Conservation (phyloP, 116 monocot genomes). For the Posidonia oceanica region DNA sequence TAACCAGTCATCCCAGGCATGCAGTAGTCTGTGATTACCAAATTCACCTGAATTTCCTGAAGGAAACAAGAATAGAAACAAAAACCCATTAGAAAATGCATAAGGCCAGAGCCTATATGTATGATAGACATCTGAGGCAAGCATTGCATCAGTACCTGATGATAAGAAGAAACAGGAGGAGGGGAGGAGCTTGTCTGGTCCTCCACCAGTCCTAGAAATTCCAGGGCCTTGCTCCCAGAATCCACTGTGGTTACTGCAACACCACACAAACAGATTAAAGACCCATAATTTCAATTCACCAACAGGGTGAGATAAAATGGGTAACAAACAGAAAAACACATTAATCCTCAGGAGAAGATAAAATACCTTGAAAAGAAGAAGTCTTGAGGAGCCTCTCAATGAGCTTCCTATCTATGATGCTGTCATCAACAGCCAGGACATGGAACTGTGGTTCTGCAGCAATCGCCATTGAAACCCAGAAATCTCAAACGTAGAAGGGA, state of each 20-base stretch:
- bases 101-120: background rate
- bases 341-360: too few relatives aligned
- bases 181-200: conserved; percentile 19
- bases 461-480: conserved; percentile 33
- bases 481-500: background rate
- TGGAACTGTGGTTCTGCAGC: conserved; percentile 54
- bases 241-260: conserved; percentile 73
- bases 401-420: conserved; percentile 72
- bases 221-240: conserved; percentile 56
- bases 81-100: background rate
- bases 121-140: too few relatives aligned
- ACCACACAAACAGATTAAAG: background rate
- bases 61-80: background rate
- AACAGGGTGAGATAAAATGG: background rate
- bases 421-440: conserved; percentile 89
- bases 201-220: conserved; percentile 41
- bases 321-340: background rate
- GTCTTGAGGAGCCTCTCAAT: conserved; percentile 83
- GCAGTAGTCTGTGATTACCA: conserved; percentile 89
- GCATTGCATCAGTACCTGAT: conserved; percentile 3
- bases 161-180: conserved; percentile 14
- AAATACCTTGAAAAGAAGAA: conserved; percentile 63
- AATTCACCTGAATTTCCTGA: conserved; percentile 74
- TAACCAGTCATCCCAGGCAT: conserved; percentile 98
- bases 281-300: background rate